A percentile compares a stretch with the other conserved stretches of the same genome.
phyloP scores from a whole-genome alignment of 805 yeast species.

The Starmerella kuoi region DNA sequence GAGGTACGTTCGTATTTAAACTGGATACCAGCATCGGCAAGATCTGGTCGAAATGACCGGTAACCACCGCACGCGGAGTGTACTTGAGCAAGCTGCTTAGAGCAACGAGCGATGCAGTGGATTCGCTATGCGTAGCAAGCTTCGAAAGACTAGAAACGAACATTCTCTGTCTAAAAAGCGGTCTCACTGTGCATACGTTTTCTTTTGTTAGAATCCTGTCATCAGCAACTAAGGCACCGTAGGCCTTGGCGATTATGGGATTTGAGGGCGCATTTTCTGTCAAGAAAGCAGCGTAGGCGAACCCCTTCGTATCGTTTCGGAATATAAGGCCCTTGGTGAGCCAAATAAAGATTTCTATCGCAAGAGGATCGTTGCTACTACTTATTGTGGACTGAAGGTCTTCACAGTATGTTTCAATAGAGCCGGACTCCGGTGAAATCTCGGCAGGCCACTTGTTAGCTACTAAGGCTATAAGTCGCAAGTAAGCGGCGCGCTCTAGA shows the following conservation, averaged over 20 bases:
- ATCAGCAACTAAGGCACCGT: slow-evolving; percentile 58
- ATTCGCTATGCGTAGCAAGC: slow-evolving; percentile 39
- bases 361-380: slow-evolving; percentile 3
- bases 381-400: slow-evolving; percentile 2
- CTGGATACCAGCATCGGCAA: slow-evolving; percentile 65
- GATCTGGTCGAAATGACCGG: slow-evolving; percentile 50
- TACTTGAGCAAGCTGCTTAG: slow-evolving; percentile 56
- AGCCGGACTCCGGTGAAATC: not conserved
- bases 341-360: slow-evolving; percentile 55
- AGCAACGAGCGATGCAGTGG: slow-evolving; percentile 40
- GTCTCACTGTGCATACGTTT: slow-evolving; percentile 46
- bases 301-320: slow-evolving; percentile 38
- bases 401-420: slow-evolving; percentile 17
- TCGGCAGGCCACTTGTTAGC: slow-evolving; percentile 43
- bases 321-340: slow-evolving; percentile 55
- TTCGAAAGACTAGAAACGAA: slow-evolving; percentile 49
- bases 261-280: slow-evolving; percentile 31
- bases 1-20: slow-evolving; percentile 33
- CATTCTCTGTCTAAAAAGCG: slow-evolving; percentile 69
- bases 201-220: slow-evolving; percentile 46
- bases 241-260: slow-evolving; percentile 39
- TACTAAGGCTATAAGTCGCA: slow-evolving; percentile 43
- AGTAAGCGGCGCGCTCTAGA: slow-evolving; percentile 39
- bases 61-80: slow-evolving; percentile 48
- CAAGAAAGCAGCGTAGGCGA: slow-evolving; percentile 29